These are phyloP conservation scores for Kregervanrija fluxuum DNA, from an alignment of 805 yeast species.

Conservation along the genomic window DNA sequence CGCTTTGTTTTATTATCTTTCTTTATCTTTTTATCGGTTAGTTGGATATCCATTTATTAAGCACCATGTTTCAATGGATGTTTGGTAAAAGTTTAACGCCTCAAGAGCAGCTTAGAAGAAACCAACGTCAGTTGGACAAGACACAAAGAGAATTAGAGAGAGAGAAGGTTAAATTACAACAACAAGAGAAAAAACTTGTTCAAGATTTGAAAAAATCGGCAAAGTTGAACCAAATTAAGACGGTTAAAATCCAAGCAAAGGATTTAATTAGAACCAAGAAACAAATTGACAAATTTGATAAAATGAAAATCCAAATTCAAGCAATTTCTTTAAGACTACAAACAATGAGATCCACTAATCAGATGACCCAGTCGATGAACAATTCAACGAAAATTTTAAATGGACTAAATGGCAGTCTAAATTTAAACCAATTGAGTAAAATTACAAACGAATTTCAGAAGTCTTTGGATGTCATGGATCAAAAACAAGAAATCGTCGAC, in stretches of 20 bases:
- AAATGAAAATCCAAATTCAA: slow-evolving; percentile 92
- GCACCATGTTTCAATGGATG: slow-evolving; percentile 76
- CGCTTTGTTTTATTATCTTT: not conserved
- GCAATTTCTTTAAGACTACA: slow-evolving; percentile 90
- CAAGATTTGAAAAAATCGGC: slow-evolving; percentile 88
- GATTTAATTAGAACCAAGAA: slow-evolving; percentile 86
- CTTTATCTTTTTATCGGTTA: not conserved
- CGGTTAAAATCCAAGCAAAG: slow-evolving; percentile 92
- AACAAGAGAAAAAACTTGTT: slow-evolving; percentile 84
- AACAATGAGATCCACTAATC: slow-evolving; percentile 86
- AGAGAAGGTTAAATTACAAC: slow-evolving; percentile 78
- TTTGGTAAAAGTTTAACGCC: slow-evolving; percentile 93
- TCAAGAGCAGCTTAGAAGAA: slow-evolving; percentile 88
- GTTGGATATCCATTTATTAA: not conserved
- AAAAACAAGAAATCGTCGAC: slow-evolving; percentile 97
- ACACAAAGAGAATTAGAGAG: slow-evolving; percentile 91
- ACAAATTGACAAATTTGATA: slow-evolving; percentile 79
- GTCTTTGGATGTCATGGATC: slow-evolving; percentile 96
- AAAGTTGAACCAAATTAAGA: slow-evolving; percentile 78
- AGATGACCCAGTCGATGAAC: slow-evolving; percentile 90
- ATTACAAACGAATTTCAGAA: slow-evolving; percentile 94
- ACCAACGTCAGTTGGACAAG: slow-evolving; percentile 90
- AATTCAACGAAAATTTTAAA: slow-evolving; percentile 83
- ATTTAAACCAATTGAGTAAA: slow-evolving; percentile 77
- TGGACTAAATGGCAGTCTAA: slow-evolving; percentile 86